phyloP scores from a whole-genome alignment of 2,329 filamentous ascomycete species.

The Talaromyces piceae region DNA sequence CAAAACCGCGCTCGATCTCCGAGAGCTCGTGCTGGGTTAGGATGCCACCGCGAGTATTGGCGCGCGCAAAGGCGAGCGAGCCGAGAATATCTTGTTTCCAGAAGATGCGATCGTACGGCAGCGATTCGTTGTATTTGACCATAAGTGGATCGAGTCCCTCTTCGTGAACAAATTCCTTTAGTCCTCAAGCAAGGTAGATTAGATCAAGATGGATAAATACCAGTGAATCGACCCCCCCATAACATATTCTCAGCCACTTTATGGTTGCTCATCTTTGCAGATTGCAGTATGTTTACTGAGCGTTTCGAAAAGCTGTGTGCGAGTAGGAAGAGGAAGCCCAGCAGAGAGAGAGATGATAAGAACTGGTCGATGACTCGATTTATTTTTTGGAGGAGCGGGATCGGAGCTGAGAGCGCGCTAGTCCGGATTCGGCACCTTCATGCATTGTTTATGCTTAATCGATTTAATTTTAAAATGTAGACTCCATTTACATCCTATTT shows the following conservation, averaged over 20 bases:
- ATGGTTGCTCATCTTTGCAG: constrained; percentile 27
- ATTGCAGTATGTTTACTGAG: background rate
- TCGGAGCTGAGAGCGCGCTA: background rate
- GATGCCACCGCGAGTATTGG: constrained; percentile 68
- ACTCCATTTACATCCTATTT: background rate
- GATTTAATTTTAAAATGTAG: background rate
- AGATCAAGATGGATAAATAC: constrained; percentile 26
- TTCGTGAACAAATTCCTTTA: constrained; percentile 22
- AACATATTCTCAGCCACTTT: constrained; percentile 47
- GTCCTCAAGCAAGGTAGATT: background rate
- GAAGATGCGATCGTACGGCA: constrained; percentile 70
- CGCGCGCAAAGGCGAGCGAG: constrained; percentile 72
- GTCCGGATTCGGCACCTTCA: background rate
- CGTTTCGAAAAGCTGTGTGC: background rate
- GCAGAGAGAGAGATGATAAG: background rate
- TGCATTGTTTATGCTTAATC: background rate
- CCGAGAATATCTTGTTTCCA: constrained; percentile 76
- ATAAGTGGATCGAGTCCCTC: constrained; percentile 80
- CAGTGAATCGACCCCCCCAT: constrained; percentile 57
- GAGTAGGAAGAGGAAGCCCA: background rate
- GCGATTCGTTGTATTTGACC: constrained; percentile 74
- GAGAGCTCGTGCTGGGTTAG: constrained; percentile 65
- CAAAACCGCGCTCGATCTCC: constrained; percentile 65
- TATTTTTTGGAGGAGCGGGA: background rate
- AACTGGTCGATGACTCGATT: background rate